Percentiles rank a stretch among this genome's conserved stretches.
phyloP scores from a whole-genome alignment of 169 alveolate genomes.

The Plasmodium inui region DNA sequence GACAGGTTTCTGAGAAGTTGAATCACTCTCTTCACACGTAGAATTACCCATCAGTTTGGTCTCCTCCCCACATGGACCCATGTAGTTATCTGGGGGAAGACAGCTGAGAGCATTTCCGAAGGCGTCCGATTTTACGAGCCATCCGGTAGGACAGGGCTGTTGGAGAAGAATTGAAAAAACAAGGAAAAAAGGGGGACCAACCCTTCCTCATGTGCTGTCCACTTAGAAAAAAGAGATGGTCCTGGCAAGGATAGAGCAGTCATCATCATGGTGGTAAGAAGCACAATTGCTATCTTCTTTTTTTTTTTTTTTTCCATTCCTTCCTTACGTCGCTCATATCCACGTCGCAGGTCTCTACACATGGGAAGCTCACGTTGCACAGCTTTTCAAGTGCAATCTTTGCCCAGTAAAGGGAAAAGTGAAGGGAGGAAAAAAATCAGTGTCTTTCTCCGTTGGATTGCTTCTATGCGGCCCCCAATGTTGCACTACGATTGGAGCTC shows the following conservation, averaged over 20 bases:
- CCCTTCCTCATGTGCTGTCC: not conserved
- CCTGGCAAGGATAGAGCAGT: not conserved
- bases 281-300: not conserved
- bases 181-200: not conserved
- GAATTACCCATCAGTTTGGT: conserved; percentile 31
- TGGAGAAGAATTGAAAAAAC: not conserved
- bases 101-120: conserved; percentile 36
- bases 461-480: not conserved
- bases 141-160: conserved; percentile 58
- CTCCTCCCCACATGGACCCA: conserved; percentile 50
- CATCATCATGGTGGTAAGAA: not conserved
- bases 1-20: not conserved
- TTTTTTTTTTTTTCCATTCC: not conserved
- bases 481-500: not conserved
- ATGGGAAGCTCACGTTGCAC: conserved; percentile 47
- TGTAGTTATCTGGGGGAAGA: conserved; percentile 59
- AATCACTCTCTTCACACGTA: not conserved
- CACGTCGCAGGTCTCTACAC: conserved; percentile 30
- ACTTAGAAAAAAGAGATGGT: not conserved
- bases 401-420: not conserved
- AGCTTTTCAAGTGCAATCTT: conserved; percentile 66
- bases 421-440: not conserved
- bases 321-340: conserved; percentile 52
- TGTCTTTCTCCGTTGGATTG: not conserved
- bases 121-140: conserved; percentile 57